Evolutionary conservation across 2,329 filamentous ascomycete genomes (phyloP), one percentile per base, ranked within the genome.

Genomic region (Cytospora piceicola): DNA sequence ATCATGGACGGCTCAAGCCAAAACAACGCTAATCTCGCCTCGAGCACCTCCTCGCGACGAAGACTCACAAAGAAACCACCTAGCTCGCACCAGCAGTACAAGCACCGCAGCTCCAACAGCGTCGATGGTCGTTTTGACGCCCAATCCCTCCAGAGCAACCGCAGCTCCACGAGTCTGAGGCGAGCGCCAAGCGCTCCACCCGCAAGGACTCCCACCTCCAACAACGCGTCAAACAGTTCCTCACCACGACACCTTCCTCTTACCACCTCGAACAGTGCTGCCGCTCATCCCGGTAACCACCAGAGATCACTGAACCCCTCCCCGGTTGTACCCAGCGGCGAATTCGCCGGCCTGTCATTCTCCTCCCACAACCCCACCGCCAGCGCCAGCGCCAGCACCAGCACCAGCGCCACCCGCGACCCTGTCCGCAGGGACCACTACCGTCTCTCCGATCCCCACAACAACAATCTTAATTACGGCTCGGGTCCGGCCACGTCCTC

Each of bases 51-150:
- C 67, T 81, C 84, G 70, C 85, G 87, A 77, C 85, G 86, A 77
- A 82, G 79, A 75, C 84, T 90, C 70, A 84, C 85, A 74, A 89
- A 90, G 80, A 87, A 86, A 75, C 85, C 85, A 65, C 84, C 81
- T 27, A 77, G 83, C 58, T 78, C 79, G 53, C 69, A 71, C 49
- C 78, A 81, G 70, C 77, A 80, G 52, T 67, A 70, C 36, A 77
- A 81, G 70, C 78, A 81, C 69, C 80, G 83, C 73, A 79, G 78
- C 70, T 79, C 82, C 69, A 80, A 80, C 73, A 80, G 78, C 74
- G 77, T 83, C 78, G 83, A 86, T 79, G 78, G 80, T 78, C 77
- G 78, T 71, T 80, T 81, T 78, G 85, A 87, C 79, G 78, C 82
- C 77, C 80, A 80, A 72, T 87, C 84, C 71, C 77, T 88, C 72